A percentile compares a stretch with the other conserved stretches of the same genome.
phyloP scores from a whole-genome alignment of 495 filamentous ascomycete genomes.

The Umbilicaria muhlenbergii region DNA sequence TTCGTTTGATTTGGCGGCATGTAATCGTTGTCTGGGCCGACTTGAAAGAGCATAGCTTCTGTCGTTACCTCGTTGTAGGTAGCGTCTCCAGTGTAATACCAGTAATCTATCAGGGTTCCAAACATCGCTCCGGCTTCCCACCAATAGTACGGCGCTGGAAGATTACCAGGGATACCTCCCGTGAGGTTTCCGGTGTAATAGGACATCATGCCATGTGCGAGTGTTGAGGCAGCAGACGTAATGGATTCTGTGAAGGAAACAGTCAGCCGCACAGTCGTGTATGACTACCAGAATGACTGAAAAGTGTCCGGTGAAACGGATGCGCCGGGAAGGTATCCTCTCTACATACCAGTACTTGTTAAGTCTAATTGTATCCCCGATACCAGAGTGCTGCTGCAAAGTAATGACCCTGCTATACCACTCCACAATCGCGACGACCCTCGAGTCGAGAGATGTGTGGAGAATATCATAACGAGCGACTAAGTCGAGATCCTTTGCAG shows the following conservation, averaged over 20 bases:
- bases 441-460: no score
- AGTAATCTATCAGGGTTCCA: constrained; percentile 66
- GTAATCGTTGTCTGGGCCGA: constrained; percentile 47
- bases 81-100: constrained; percentile 61
- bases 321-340: no score
- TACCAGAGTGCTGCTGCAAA: constrained; percentile 1
- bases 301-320: no score
- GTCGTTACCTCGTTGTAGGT: constrained; percentile 54
- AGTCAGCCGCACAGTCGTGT: neutral
- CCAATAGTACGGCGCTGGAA: constrained; percentile 69
- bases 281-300: neutral
- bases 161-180: constrained; percentile 54
- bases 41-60: constrained; percentile 57
- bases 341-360: constrained; percentile 7
- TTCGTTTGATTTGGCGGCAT: constrained; percentile 73
- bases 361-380: constrained; percentile 8
- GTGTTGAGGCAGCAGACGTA: constrained; percentile 25
- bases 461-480: no score
- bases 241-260: constrained; percentile 24
- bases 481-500: no score
- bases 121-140: constrained; percentile 72
- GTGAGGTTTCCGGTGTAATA: constrained; percentile 60
- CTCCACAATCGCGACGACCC: no score
- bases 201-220: constrained; percentile 32
- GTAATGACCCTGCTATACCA: no score